Evolutionary conservation across 2,329 filamentous ascomycete genomes (phyloP), one percentile per base, ranked within the genome.

Genomic region (Diaporthe eres): DNA sequence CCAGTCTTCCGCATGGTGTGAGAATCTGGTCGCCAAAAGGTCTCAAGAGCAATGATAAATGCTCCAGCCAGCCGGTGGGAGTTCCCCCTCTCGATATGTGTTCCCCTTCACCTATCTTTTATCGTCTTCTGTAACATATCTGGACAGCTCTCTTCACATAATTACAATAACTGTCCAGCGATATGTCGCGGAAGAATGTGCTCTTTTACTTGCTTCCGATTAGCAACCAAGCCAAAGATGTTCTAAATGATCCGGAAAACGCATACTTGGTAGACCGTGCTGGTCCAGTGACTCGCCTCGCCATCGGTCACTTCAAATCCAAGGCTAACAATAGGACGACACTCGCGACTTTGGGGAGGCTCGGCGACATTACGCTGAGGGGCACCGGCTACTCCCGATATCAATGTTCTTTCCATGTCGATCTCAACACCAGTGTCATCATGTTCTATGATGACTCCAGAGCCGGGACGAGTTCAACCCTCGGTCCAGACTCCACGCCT

Each of bases 341-440:
- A 9, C 55, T 72, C 15, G 71, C 22, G 4, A 72, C 71, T 7
- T 25, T 72, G 15, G 71, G 71, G 15, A 57, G 71, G 10, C 3
- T 15, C 34, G 71, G 71, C 1, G 71, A 72, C 22, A 51, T 72
- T 15, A 22, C n/a, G 10, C 42, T 72, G 42, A 19, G 58, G 15
- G 44, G 68, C 28, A 49, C 31, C 10, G 49, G 15, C 22, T 75
- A 67, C 19, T 57, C 74, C 1, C 61, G 53, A 25, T 12, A 65
- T 6, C 76, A 77, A 49, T 75, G 74, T 44, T 77, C 74, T 1
- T 77, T 77, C n/a, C 61, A 72, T 12, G 57, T 77, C 25, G 70
- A 75, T 39, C 19, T 13, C 1, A 28, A 72, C 2, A 71, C 74
- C 4, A 34, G 55, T n/a, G 44, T 75, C 22, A 61, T 77, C 61